phyloP scores from a whole-genome alignment of 2,329 filamentous ascomycete genomes.

The Chaetomiaceae sp. region DNA sequence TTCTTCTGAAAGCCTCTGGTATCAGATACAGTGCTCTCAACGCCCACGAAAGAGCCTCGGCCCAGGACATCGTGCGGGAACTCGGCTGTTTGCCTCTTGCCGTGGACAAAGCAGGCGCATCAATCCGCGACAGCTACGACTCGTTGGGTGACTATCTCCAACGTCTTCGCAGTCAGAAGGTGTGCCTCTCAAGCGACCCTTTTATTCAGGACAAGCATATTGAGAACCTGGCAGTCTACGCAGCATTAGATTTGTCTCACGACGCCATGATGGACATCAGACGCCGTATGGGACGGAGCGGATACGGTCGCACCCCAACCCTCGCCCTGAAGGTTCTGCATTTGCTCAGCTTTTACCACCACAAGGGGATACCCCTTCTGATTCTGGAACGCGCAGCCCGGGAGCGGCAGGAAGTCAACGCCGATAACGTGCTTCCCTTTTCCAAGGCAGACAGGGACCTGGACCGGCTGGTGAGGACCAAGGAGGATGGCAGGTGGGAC shows the following conservation, averaged over 20 bases:
- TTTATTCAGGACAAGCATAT: constrained; percentile 12
- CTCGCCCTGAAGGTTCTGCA: constrained; percentile 27
- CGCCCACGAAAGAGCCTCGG: neutral
- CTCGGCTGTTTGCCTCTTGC: constrained; percentile 29
- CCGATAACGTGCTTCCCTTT: too few species aligned
- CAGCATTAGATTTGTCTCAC: constrained; percentile 28
- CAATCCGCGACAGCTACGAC: constrained; percentile 13
- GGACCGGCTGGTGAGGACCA: neutral
- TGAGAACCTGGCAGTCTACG: constrained; percentile 23
- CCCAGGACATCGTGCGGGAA: constrained; percentile 16
- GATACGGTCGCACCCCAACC: constrained; percentile 13
- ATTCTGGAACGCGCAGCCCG: constrained; percentile 21
- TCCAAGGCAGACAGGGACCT: neutral
- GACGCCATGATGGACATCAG: constrained; percentile 16
- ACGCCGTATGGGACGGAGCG: neutral
- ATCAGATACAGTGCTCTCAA: neutral
- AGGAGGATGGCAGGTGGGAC: constrained; percentile 10
- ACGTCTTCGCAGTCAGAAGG: constrained; percentile 10
- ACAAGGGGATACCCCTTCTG: constrained; percentile 18
- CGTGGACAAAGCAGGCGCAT: constrained; percentile 27
- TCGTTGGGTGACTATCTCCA: constrained; percentile 21
- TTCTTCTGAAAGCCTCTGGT: constrained; percentile 20
- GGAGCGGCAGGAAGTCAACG: too few species aligned
- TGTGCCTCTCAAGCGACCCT: constrained; percentile 15
- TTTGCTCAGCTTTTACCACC: constrained; percentile 29